These are phyloP conservation scores for Agrostemma githago DNA, from an alignment of 148 eudicot species.

Conservation along the genomic window DNA sequence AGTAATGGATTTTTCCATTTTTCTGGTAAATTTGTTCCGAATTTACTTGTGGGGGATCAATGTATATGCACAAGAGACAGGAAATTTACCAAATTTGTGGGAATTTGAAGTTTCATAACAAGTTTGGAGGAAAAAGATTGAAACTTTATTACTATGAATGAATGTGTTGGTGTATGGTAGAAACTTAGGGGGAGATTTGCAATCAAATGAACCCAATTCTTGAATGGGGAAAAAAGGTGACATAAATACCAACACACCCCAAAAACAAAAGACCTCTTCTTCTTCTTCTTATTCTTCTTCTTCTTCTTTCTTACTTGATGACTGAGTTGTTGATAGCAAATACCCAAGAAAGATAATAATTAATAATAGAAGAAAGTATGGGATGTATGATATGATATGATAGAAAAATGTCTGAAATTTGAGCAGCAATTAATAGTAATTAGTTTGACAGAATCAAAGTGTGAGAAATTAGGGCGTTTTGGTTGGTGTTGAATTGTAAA, in stretches of 20 bases:
- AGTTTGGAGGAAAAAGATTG: constrained; percentile 11
- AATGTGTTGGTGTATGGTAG: neutral
- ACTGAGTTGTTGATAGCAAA: constrained; percentile 15
- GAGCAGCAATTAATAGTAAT: neutral
- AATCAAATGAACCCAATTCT: constrained; percentile 11
- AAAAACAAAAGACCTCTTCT: constrained; percentile 12
- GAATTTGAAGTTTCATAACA: neutral
- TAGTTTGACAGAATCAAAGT: constrained; percentile 9
- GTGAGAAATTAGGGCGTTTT: neutral
- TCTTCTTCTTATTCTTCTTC: constrained; percentile 19
- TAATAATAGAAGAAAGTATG: neutral
- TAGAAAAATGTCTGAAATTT: neutral
- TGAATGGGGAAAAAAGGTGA: neutral
- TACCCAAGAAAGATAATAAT: neutral
- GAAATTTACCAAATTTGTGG: neutral
- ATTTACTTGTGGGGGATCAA: neutral
- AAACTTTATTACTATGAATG: neutral
- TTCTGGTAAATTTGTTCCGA: neutral
- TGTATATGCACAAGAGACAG: neutral
- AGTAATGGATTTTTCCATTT: neutral
- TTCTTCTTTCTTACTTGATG: constrained; percentile 14
- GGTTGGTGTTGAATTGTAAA: too few relatives aligned
- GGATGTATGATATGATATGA: constrained; percentile 5
- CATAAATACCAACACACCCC: neutral
- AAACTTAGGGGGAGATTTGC: constrained; percentile 15